phyloP scores from a whole-genome alignment of 108 stramenopile genomes.

The Skeletonema grethae region DNA sequence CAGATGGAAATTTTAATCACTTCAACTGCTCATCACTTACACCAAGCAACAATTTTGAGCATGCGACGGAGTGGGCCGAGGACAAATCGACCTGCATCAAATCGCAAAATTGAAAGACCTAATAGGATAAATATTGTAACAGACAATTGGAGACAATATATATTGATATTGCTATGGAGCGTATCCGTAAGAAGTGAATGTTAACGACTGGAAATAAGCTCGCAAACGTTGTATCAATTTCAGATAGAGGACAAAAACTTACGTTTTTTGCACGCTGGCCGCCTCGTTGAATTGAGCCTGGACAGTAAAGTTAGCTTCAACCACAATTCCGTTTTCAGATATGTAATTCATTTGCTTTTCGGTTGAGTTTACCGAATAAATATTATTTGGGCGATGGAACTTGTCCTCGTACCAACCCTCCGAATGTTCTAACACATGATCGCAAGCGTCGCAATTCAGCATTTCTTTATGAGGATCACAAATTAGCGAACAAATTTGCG shows the following conservation, averaged over 20 bases:
- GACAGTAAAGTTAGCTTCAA: slow-evolving; percentile 35
- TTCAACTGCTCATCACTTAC: slow-evolving; percentile 41
- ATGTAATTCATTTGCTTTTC: slow-evolving; percentile 4
- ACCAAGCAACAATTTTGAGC: slow-evolving; percentile 82
- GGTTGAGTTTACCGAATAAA: background rate
- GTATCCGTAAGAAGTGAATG: background rate
- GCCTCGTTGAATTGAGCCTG: slow-evolving; percentile 42
- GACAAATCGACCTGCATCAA: slow-evolving; percentile 75
- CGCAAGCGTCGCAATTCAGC: background rate
- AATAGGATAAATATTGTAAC: slow-evolving; percentile 55
- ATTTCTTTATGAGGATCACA: background rate
- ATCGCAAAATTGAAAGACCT: slow-evolving; percentile 59
- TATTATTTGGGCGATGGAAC: slow-evolving; percentile 22
- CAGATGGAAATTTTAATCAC: background rate
- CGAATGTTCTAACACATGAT: background rate
- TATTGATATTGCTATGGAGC: slow-evolving; percentile 20
- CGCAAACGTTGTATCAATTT: background rate
- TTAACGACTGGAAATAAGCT: slow-evolving; percentile 2
- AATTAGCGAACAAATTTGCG: background rate
- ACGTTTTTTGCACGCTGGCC: slow-evolving; percentile 28
- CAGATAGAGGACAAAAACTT: slow-evolving; percentile 25
- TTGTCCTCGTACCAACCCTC: slow-evolving; percentile 2
- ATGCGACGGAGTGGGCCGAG: slow-evolving; percentile 80
- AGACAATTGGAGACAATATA: slow-evolving; percentile 55
- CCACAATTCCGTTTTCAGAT: slow-evolving; percentile 18